Percentiles rank a stretch among this genome's conserved stretches.
Conservation (phyloP, 176 grass and related monocot species). For the Zoysia pacifica region DNA sequence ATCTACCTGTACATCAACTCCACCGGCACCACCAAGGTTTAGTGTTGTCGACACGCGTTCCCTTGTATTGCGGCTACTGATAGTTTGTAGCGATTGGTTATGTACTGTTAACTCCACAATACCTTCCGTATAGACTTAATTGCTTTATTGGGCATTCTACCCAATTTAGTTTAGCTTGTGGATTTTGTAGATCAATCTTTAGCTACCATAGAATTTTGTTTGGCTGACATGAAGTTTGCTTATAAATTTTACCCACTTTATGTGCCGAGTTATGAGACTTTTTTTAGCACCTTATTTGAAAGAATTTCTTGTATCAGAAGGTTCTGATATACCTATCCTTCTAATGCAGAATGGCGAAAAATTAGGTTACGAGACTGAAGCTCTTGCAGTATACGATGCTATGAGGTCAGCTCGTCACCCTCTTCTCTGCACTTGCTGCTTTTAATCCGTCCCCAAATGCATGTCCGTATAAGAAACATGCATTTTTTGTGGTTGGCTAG, state of each 20-base stretch:
- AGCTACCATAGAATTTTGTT: not conserved
- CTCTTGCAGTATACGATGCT: conserved; percentile 87
- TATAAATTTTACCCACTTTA: not conserved
- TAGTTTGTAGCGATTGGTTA: not conserved
- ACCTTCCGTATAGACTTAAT: not conserved
- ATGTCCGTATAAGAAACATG: conserved; percentile 19
- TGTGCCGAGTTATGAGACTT: not conserved
- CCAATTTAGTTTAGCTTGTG: conserved; percentile 24
- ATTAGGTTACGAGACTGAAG: conserved; percentile 95
- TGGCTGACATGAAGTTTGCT: conserved; percentile 17
- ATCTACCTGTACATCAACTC: conserved; percentile 96
- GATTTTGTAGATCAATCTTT: not conserved
- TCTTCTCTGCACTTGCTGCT: not conserved
- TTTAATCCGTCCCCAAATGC: conserved; percentile 2
- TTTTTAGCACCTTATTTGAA: not conserved
- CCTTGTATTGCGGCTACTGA: not conserved
- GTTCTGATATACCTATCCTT: conserved; percentile 35
- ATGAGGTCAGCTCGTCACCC: conserved; percentile 60
- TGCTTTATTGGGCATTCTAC: not conserved
- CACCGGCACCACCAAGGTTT: conserved; percentile 81
- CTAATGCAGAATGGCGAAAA: conserved; percentile 73
- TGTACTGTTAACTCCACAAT: not conserved
- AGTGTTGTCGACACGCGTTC: conserved; percentile 6
- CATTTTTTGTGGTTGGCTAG: conserved; percentile 9
- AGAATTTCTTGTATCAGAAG: not conserved